phyloP scores from a whole-genome alignment of 2,329 filamentous ascomycete genomes.

The Lasiodiplodia hormozganensis region DNA sequence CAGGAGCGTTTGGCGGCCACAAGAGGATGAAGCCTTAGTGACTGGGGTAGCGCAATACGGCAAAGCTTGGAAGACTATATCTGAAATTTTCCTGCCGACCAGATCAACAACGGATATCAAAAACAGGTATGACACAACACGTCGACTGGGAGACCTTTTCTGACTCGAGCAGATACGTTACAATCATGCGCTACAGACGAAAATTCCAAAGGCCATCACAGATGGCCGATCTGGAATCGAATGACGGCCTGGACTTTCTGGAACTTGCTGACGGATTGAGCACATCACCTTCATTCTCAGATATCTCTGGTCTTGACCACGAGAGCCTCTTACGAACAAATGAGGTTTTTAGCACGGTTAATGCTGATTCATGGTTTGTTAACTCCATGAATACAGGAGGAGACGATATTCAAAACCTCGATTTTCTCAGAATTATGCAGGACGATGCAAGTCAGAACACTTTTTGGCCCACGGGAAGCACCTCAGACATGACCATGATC shows the following conservation, averaged over 20 bases:
- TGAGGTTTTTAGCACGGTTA: background rate
- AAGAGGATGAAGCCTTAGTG: background rate
- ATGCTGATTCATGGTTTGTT: background rate
- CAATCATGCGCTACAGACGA: background rate
- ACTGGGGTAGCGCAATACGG: background rate
- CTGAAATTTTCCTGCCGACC: background rate
- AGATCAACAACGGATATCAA: slow-evolving; percentile 22
- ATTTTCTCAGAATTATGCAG: background rate
- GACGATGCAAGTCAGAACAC: background rate
- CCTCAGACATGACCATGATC: background rate
- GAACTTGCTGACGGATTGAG: background rate
- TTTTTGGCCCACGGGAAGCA: background rate
- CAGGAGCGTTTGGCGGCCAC: background rate
- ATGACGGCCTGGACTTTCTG: background rate
- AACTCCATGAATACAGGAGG: background rate
- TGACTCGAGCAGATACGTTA: background rate
- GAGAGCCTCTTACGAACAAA: background rate
- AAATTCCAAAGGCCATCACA: background rate
- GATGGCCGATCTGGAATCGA: background rate
- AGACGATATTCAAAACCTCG: background rate
- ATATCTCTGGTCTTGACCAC: background rate
- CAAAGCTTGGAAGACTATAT: slow-evolving; percentile 2
- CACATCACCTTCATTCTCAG: background rate
- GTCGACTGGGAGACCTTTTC: too few relatives aligned
- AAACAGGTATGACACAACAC: background rate